Conservation (phyloP, 345 rosid species). For the Eucalyptus leucophloia region DNA sequence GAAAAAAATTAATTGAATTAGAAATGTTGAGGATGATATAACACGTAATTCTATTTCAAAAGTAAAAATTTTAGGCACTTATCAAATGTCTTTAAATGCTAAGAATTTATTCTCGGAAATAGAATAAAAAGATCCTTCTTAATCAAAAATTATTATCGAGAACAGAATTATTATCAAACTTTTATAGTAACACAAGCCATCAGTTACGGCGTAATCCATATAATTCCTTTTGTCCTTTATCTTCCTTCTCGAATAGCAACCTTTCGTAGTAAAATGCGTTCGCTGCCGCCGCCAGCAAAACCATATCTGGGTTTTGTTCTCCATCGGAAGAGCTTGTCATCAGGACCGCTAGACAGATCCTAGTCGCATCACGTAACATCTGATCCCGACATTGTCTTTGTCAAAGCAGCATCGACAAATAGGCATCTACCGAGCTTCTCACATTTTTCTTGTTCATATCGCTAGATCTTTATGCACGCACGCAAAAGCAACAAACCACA, state of each 20-base stretch:
- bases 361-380: background rate
- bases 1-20: too few relatives aligned
- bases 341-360: background rate
- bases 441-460: background rate
- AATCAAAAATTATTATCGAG: rapidly evolving
- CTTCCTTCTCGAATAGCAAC: background rate
- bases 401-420: background rate
- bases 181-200: background rate
- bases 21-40: rapidly evolving
- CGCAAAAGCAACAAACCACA: background rate
- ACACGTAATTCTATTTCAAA: rapidly evolving
- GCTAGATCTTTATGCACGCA: background rate
- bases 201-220: background rate
- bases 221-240: background rate
- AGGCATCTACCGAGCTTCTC: background rate
- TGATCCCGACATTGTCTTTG: background rate
- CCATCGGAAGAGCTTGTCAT: background rate
- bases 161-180: too few relatives aligned
- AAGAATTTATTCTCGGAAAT: rapidly evolving
- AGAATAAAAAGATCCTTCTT: rapidly evolving
- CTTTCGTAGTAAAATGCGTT: background rate
- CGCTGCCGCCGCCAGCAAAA: background rate
- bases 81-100: rapidly evolving
- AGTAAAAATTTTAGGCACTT: too few relatives aligned
- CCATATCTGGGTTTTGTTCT: background rate